Conservation (phyloP, 108 stramenopile genomes). For the Craspedostauros australis region DNA sequence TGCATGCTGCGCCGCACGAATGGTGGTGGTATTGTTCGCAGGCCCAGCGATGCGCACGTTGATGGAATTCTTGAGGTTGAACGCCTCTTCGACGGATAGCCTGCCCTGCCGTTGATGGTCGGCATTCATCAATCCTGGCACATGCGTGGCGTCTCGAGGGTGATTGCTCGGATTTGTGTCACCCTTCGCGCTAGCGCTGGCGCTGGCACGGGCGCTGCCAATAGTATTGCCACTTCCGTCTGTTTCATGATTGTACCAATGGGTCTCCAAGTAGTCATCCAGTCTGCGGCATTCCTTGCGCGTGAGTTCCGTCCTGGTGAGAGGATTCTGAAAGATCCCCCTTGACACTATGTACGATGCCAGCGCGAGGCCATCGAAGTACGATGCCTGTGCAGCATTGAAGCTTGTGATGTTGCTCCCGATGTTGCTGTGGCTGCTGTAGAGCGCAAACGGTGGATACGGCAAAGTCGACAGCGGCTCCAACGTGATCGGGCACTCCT, state of each 20-base stretch:
- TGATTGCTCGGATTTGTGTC: too few species aligned
- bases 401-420: not conserved
- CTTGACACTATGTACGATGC: conserved; percentile 64
- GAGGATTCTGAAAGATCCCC: conserved; percentile 60
- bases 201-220: too few species aligned
- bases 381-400: conserved; percentile 10
- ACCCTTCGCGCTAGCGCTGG: too few species aligned
- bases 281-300: conserved; percentile 46
- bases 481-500: conserved; percentile 64
- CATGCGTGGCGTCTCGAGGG: too few species aligned
- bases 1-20: conserved; percentile 1
- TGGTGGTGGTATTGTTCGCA: not conserved
- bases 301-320: conserved; percentile 43
- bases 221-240: too few species aligned
- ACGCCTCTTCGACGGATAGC: conserved; percentile 46
- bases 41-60: too few species aligned
- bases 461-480: conserved; percentile 44
- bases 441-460: conserved; percentile 57
- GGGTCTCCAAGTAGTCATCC: conserved; percentile 48
- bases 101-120: not conserved
- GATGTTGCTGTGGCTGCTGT: not conserved
- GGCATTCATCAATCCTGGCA: not conserved
- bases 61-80: conserved; percentile 29
- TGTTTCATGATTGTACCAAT: conserved; percentile 14
- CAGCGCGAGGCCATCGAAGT: conserved; percentile 63